These are phyloP conservation scores for Saturnispora besseyi DNA, from an alignment of 805 yeast species.

Conservation along the genomic window DNA sequence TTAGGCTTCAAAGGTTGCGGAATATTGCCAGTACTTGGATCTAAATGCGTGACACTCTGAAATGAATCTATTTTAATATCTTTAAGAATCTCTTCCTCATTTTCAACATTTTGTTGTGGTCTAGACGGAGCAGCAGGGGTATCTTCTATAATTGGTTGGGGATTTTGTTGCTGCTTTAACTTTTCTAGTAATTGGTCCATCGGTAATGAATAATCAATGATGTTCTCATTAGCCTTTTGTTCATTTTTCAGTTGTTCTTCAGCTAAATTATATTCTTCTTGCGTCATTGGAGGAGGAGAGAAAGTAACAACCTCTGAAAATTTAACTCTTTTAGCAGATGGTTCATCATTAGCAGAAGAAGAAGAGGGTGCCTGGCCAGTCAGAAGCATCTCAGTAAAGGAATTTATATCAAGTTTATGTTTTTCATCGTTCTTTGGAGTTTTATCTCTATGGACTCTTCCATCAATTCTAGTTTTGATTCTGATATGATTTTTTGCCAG, in stretches of 20 bases:
- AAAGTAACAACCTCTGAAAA: constrained; percentile 57
- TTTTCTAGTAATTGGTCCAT: constrained; percentile 63
- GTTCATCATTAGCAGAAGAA: constrained; percentile 21
- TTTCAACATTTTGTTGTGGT: constrained; percentile 26
- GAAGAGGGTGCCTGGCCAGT: constrained; percentile 64
- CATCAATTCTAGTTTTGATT: constrained; percentile 1
- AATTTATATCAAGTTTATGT: constrained; percentile 63
- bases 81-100: constrained; percentile 61
- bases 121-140: constrained; percentile 18
- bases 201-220: constrained; percentile 55
- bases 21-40: constrained; percentile 7
- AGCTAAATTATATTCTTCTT: constrained; percentile 4
- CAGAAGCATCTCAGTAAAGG: constrained; percentile 73
- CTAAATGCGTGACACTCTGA: constrained; percentile 12
- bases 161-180: constrained; percentile 25
- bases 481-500: constrained; percentile 47
- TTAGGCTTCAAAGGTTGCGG: constrained; percentile 38
- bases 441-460: constrained; percentile 9
- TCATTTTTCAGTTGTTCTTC: constrained; percentile 14
- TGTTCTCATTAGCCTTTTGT: not conserved
- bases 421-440: constrained; percentile 4
- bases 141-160: not conserved
- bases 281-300: constrained; percentile 21
- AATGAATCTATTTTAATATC: constrained; percentile 13
- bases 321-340: constrained; percentile 50